Percentiles rank a stretch among this genome's conserved stretches.
phyloP scores from a whole-genome alignment of 2,329 filamentous ascomycete genomes.

The Mollisia scopiformis region DNA sequence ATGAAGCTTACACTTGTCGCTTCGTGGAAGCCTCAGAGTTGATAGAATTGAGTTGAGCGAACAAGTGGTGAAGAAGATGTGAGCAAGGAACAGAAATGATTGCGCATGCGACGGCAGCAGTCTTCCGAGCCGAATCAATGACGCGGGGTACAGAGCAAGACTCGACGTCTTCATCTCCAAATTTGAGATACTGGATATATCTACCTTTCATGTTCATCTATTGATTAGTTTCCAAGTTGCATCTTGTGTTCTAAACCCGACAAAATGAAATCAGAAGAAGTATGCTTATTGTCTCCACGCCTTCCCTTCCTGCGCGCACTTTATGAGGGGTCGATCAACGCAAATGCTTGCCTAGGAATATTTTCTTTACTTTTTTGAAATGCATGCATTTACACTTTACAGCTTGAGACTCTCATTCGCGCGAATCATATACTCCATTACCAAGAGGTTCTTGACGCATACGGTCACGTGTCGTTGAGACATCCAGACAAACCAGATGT shows the following conservation, averaged over 20 bases:
- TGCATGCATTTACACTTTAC: no score
- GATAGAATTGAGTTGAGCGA: neutral
- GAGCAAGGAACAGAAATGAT: no score
- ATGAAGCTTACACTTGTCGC: neutral
- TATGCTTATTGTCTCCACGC: neutral
- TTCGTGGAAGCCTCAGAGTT: neutral
- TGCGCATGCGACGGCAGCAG: neutral
- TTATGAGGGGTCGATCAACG: no score
- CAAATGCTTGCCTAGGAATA: no score
- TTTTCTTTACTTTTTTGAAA: no score
- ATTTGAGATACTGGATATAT: neutral
- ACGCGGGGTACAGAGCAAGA: neutral
- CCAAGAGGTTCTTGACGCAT: constrained; percentile 54
- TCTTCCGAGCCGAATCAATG: neutral
- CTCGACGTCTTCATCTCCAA: no score
- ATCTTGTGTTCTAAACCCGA: neutral
- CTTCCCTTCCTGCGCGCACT: neutral
- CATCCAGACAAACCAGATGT: constrained; percentile 47
- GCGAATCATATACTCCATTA: constrained; percentile 56
- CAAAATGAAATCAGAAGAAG: neutral
- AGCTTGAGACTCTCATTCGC: constrained; percentile 41
- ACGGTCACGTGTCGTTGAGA: constrained; percentile 56
- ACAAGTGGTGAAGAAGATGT: neutral
- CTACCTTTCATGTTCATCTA: neutral
- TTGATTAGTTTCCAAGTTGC: neutral